These are phyloP conservation scores for Capsella rubella DNA, from an alignment of 441 rosid genomes.

Conservation along the genomic window DNA sequence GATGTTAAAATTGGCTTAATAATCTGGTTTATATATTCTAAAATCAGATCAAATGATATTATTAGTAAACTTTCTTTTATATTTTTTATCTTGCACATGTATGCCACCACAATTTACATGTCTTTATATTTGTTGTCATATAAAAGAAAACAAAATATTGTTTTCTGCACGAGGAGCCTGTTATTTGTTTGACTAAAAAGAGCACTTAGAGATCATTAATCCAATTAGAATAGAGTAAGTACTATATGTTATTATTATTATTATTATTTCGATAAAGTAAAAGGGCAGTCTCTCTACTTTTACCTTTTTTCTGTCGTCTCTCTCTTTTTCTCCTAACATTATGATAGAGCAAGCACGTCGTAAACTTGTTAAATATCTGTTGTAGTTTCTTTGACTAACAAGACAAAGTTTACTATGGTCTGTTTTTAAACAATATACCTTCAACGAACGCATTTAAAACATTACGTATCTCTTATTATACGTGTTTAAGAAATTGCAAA, in stretches of 20 bases:
- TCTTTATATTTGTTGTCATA: conserved; percentile 10
- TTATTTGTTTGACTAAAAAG: conserved; percentile 23
- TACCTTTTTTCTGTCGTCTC: background rate
- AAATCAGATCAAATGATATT: too few relatives aligned
- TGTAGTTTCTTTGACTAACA: background rate
- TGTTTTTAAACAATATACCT: background rate
- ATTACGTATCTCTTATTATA: background rate
- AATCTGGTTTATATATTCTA: background rate
- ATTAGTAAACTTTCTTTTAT: background rate
- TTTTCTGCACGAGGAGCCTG: conserved; percentile 27
- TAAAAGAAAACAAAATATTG: background rate
- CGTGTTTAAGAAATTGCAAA: background rate
- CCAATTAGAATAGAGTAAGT: background rate
- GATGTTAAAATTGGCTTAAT: background rate
- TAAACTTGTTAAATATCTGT: background rate
- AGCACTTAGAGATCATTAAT: conserved; percentile 3
- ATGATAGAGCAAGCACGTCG: conserved; percentile 12
- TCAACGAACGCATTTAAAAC: background rate
- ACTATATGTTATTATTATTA: background rate
- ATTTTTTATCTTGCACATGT: conserved; percentile 20
- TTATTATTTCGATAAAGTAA: conserved; percentile 29
- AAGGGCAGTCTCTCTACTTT: conserved; percentile 6
- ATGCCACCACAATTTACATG: conserved; percentile 28
- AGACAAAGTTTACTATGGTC: background rate
- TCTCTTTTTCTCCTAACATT: background rate